Percentiles rank a stretch among this genome's conserved stretches.
Evolutionary conservation across 805 yeast genomes (phyloP).

Genomic region (Candida boidinii): DNA sequence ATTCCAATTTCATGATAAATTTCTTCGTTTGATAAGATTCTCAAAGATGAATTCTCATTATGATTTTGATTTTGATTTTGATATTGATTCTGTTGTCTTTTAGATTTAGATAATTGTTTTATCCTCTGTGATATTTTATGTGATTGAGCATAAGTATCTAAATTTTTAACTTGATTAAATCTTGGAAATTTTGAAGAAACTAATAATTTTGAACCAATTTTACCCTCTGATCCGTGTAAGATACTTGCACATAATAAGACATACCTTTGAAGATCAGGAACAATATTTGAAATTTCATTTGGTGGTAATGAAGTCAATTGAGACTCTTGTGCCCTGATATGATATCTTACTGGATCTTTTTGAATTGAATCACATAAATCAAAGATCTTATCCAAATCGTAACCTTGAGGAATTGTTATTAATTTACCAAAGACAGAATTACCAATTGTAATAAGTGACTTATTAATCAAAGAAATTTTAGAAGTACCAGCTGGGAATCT

Average conservation of each 20-base stretch:
- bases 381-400: constrained; percentile 24
- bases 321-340: constrained; percentile 26
- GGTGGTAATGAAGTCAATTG: constrained; percentile 12
- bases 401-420: constrained; percentile 26
- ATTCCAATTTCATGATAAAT: background rate
- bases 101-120: too few relatives aligned
- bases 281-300: constrained; percentile 7
- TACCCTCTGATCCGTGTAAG: constrained; percentile 15
- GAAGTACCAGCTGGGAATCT: constrained; percentile 50
- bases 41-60: too few relatives aligned
- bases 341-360: constrained; percentile 38
- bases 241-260: constrained; percentile 13
- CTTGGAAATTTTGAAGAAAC: constrained; percentile 15
- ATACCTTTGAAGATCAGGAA: constrained; percentile 6
- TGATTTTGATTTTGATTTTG: too few relatives aligned
- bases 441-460: constrained; percentile 26
- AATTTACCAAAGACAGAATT: constrained; percentile 30
- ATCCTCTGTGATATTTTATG: too few relatives aligned
- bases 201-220: constrained; percentile 6
- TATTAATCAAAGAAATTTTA: constrained; percentile 33
- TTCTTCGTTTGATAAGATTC: too few relatives aligned
- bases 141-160: too few relatives aligned
- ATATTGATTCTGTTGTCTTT: too few relatives aligned
- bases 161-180: constrained; percentile 7
- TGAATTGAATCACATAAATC: constrained; percentile 37